These are phyloP conservation scores for Hyphodiscus hymeniophilus DNA, from an alignment of 495 filamentous ascomycete genomes.

Conservation along the genomic window DNA sequence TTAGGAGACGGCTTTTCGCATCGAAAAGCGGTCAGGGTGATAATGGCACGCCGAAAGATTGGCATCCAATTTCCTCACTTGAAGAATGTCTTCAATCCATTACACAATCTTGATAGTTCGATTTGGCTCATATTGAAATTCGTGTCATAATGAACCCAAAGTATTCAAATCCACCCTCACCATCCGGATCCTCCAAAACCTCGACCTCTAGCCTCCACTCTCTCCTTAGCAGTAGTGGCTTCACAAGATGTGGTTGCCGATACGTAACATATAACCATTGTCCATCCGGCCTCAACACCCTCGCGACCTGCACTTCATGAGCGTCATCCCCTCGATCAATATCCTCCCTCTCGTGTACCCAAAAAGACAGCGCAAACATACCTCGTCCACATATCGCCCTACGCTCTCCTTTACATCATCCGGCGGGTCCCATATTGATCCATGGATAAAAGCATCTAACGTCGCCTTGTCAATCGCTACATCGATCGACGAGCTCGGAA, in stretches of 20 bases:
- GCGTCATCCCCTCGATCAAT: constrained; percentile 1
- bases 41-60: no score
- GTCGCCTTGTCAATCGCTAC: constrained; percentile 56
- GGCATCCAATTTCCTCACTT: no score
- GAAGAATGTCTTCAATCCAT: no score
- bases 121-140: background rate
- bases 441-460: constrained; percentile 53
- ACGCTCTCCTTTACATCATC: constrained; percentile 34
- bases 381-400: constrained; percentile 3
- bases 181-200: constrained; percentile 28
- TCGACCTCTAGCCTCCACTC: constrained; percentile 38
- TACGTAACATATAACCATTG: constrained; percentile 50
- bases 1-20: no score
- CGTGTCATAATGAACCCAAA: constrained; percentile 41
- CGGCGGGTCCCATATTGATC: constrained; percentile 48
- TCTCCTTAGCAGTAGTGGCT: constrained; percentile 36
- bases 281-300: constrained; percentile 46
- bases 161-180: constrained; percentile 36
- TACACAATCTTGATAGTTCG: no score
- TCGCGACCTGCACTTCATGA: constrained; percentile 32
- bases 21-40: no score
- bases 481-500: constrained; percentile 34
- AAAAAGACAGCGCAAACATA: background rate
- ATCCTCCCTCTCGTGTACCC: no score
- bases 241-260: constrained; percentile 53